These are phyloP conservation scores for Zarea fungicola DNA, from an alignment of 2,329 filamentous ascomycete species.

Conservation along the genomic window DNA sequence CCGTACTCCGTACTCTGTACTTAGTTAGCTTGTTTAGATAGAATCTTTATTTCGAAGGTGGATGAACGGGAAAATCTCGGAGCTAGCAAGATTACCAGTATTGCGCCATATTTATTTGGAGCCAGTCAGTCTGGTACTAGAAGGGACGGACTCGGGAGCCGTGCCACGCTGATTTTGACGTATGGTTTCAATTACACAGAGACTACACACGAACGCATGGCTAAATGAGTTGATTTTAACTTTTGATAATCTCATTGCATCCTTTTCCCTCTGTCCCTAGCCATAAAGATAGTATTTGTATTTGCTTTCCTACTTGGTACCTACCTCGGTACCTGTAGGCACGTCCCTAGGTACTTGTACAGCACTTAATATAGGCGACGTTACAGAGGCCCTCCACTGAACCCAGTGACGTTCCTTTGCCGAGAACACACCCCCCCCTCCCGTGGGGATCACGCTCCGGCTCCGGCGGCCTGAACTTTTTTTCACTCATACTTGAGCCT, in stretches of 20 bases:
- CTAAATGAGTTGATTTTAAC: not conserved
- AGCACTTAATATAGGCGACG: no score
- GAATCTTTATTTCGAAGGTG: no score
- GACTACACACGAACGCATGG: not conserved
- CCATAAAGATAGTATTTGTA: no score
- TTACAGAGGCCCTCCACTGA: slow-evolving; percentile 2
- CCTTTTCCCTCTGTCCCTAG: no score
- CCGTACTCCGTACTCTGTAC: no score
- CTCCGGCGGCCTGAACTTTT: slow-evolving; percentile 15
- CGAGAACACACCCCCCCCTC: not conserved
- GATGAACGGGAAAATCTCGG: slow-evolving; percentile 4
- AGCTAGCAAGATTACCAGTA: not conserved
- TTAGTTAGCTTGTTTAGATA: no score
- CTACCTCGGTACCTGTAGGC: no score
- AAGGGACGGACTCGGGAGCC: slow-evolving; percentile 2
- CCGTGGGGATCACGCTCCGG: slow-evolving; percentile 11
- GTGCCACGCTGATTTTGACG: not conserved
- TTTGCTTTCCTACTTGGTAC: no score
- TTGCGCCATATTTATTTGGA: not conserved
- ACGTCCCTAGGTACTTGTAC: no score
- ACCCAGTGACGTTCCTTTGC: no score
- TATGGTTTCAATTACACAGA: slow-evolving; percentile 1
- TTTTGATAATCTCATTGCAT: no score
- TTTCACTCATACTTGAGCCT: slow-evolving; percentile 10
- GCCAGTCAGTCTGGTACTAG: no score